These are phyloP conservation scores for Chytridiales sp. DNA, from an alignment of 371 early-diverging fungal species.

Conservation along the genomic window DNA sequence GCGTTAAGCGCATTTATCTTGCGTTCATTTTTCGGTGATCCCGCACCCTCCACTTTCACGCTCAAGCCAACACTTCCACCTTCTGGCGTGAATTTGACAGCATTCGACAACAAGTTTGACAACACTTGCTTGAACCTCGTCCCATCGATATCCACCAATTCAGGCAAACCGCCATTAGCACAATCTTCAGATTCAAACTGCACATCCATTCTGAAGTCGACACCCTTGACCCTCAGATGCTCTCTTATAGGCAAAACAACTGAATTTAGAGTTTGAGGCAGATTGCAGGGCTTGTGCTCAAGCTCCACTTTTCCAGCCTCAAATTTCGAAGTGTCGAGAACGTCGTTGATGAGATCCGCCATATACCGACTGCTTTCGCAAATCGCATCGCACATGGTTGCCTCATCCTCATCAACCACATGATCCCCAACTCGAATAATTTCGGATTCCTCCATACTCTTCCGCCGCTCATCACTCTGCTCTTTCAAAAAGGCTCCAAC, in stretches of 20 bases:
- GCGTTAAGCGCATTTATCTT: no score
- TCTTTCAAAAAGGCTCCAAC: background rate
- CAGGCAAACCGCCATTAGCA: no score
- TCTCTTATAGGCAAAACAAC: background rate
- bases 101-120: slow-evolving; percentile 26
- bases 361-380: background rate
- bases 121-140: slow-evolving; percentile 18
- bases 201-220: no score
- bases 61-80: background rate
- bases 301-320: background rate
- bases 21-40: no score
- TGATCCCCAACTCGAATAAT: no score
- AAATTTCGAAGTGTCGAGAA: slow-evolving; percentile 3
- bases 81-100: slow-evolving; percentile 23
- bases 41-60: background rate
- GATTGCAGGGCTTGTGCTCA: background rate
- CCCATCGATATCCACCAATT: no score
- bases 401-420: no score
- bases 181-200: no score
- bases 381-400: slow-evolving; percentile 4
- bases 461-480: background rate
- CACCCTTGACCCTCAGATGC: background rate
- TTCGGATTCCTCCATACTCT: no score
- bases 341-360: slow-evolving; percentile 8
- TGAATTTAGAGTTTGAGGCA: background rate